Evolutionary conservation across 352 stramenopile genomes (phyloP).

Genomic region (Globisporangium okanoganense): DNA sequence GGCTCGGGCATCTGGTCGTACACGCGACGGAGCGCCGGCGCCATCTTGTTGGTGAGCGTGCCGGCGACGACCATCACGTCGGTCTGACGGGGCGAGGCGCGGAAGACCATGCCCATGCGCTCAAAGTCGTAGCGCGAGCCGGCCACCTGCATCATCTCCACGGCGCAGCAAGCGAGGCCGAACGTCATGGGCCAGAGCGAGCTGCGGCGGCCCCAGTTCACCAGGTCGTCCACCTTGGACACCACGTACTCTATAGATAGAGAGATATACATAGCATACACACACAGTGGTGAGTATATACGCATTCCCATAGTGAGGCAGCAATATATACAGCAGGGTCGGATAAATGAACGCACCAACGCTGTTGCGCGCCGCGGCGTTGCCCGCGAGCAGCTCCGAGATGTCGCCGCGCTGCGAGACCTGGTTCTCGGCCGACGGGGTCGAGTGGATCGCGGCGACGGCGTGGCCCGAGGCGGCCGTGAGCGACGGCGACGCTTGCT

Average conservation of each 20-base stretch:
- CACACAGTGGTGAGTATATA: not conserved
- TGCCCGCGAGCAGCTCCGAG: conserved; percentile 63
- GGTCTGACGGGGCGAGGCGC: conserved; percentile 92
- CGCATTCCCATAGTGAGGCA: not conserved
- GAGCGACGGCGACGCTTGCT: conserved; percentile 5
- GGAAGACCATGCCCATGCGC: conserved; percentile 98
- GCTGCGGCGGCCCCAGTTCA: conserved; percentile 97
- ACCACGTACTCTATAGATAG: conserved; percentile 97
- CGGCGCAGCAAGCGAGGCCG: conserved; percentile 98
- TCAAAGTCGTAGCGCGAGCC: conserved; percentile 96
- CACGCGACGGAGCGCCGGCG: conserved; percentile 93
- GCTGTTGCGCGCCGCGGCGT: conserved; percentile 68
- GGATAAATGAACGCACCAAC: conserved; percentile 47
- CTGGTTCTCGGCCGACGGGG: conserved; percentile 25
- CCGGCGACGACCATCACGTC: conserved; percentile 99
- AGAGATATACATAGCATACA: conserved; percentile 2
- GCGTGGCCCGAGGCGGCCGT: conserved; percentile 9
- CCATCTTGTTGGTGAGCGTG: conserved; percentile 99
- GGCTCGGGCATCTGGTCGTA: conserved; percentile 99
- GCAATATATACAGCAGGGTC: not conserved
- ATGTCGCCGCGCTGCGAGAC: conserved; percentile 55
- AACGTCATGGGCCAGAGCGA: conserved; percentile 99
- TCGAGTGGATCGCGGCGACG: conserved; percentile 28
- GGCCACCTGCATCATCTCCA: conserved; percentile 98
- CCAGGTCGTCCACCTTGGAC: conserved; percentile 96